Conservation (phyloP, 2,329 filamentous ascomycete genomes). For the Fusarium siculi region DNA sequence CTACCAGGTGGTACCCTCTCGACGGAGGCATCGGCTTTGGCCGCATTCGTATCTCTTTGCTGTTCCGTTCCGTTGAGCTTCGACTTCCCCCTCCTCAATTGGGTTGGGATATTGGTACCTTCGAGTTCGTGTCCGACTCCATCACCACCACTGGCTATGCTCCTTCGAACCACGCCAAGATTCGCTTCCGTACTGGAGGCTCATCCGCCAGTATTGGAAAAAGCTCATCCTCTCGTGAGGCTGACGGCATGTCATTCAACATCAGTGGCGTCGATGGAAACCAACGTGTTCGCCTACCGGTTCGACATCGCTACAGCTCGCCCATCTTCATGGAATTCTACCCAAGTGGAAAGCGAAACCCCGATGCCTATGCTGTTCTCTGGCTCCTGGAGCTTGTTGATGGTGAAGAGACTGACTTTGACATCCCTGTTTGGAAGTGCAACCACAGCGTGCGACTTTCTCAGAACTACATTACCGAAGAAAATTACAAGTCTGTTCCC, state of each 20-base stretch:
- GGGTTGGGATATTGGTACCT: slow-evolving; percentile 95
- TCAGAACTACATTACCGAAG: slow-evolving; percentile 91
- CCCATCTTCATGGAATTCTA: slow-evolving; percentile 92
- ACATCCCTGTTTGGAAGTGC: slow-evolving; percentile 92
- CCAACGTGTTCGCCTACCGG: slow-evolving; percentile 76
- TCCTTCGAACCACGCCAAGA: slow-evolving; percentile 74
- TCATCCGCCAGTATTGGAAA: slow-evolving; percentile 77
- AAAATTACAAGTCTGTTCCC: slow-evolving; percentile 75
- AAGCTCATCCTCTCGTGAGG: slow-evolving; percentile 69
- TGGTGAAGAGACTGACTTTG: slow-evolving; percentile 78
- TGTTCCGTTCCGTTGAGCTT: slow-evolving; percentile 91
- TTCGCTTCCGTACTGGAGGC: slow-evolving; percentile 85
- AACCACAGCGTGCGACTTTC: slow-evolving; percentile 78
- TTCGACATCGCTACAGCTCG: slow-evolving; percentile 89
- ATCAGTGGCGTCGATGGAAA: slow-evolving; percentile 56
- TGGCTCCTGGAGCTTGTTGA: slow-evolving; percentile 91
- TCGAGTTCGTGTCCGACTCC: slow-evolving; percentile 81
- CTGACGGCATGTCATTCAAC: slow-evolving; percentile 62
- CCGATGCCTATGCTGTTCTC: slow-evolving; percentile 80
- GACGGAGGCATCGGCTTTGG: slow-evolving; percentile 95
- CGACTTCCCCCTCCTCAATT: slow-evolving; percentile 85
- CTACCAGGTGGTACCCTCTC: slow-evolving; percentile 94
- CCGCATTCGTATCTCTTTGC: slow-evolving; percentile 84
- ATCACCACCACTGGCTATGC: slow-evolving; percentile 74
- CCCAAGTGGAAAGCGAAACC: slow-evolving; percentile 71